These are phyloP conservation scores for Quercus cerris DNA, from an alignment of 306 rosid species.

Conservation along the genomic window DNA sequence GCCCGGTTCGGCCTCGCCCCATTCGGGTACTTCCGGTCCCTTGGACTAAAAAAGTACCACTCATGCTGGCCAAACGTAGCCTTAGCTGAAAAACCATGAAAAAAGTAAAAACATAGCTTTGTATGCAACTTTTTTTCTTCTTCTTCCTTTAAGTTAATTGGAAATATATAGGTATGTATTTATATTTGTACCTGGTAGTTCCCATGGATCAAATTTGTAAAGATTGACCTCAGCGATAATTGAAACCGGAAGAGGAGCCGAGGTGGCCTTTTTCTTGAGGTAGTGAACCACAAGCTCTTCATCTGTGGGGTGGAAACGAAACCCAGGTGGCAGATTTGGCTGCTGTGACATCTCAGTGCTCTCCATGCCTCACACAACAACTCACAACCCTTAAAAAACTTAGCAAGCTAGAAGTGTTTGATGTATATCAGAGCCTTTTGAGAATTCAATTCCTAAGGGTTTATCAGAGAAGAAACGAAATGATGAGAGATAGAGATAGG, in stretches of 20 bases:
- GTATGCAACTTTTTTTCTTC: neutral
- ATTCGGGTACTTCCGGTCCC: slow-evolving; percentile 96
- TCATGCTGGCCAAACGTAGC: slow-evolving; percentile 91
- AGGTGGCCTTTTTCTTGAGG: slow-evolving; percentile 70
- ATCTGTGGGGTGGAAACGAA: slow-evolving; percentile 95
- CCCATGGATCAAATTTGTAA: slow-evolving; percentile 97
- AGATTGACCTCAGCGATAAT: slow-evolving; percentile 92
- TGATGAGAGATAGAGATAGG: slow-evolving; percentile 13
- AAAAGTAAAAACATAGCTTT: neutral
- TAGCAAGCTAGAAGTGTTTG: no score
- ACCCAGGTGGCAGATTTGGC: slow-evolving; percentile 89
- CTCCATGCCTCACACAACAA: slow-evolving; percentile 47
- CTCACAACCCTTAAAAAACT: no score
- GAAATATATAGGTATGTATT: neutral
- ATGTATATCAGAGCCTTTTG: neutral
- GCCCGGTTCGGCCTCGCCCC: slow-evolving; percentile 95
- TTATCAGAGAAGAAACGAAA: slow-evolving; percentile 20
- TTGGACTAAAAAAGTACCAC: slow-evolving; percentile 93
- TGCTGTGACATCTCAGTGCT: slow-evolving; percentile 79
- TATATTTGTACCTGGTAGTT: slow-evolving; percentile 66
- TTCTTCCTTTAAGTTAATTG: neutral
- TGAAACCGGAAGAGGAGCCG: slow-evolving; percentile 69
- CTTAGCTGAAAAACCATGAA: slow-evolving; percentile 51
- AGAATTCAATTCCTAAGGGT: slow-evolving; percentile 7
- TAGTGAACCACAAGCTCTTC: slow-evolving; percentile 95